Percentiles rank a stretch among this genome's conserved stretches.
Conservation (phyloP, 331 rosid species). For the Quercus lobata region DNA sequence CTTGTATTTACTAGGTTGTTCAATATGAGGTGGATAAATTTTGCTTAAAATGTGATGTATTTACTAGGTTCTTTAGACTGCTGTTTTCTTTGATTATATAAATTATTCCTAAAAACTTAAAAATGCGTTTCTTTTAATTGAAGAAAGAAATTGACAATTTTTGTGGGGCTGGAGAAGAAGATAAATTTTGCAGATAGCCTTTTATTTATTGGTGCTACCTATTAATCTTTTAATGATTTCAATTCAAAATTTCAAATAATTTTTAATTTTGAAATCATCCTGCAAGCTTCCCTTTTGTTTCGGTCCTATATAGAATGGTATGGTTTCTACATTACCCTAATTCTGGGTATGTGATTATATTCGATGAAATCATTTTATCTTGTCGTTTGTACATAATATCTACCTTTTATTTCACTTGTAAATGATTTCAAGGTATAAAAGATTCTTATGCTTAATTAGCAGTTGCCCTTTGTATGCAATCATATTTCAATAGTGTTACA, state of each 20-base stretch:
- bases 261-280: neutral
- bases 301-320: neutral
- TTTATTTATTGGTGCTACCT: neutral
- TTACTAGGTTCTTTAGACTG: neutral
- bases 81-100: neutral
- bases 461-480: neutral
- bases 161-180: neutral
- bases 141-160: neutral
- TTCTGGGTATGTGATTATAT: neutral
- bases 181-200: neutral
- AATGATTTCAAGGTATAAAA: neutral
- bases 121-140: neutral
- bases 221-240: neutral
- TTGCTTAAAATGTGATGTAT: too few relatives aligned
- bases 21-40: too few relatives aligned
- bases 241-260: neutral
- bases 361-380: neutral
- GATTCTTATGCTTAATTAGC: neutral
- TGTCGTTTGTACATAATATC: neutral
- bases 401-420: neutral
- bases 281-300: neutral
- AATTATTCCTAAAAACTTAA: neutral
- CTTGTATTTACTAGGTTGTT: too few relatives aligned
- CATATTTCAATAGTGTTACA: constrained; percentile 4
- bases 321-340: neutral